Conservation (phyloP, 83 land plant genomes). For the Thuja plicata region DNA sequence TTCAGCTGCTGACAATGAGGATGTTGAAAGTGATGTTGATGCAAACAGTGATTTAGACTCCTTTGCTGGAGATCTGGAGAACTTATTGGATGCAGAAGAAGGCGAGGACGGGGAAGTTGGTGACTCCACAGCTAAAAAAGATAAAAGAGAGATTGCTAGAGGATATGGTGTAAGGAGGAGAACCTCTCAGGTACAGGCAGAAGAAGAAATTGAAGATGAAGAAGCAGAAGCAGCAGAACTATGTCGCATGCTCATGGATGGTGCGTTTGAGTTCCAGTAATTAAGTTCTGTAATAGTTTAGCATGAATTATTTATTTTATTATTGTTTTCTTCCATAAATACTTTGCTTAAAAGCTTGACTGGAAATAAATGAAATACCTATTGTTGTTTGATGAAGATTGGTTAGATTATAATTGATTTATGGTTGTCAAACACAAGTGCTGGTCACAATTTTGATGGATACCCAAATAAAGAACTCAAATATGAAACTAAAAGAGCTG, state of each 20-base stretch:
- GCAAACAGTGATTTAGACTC: constrained; percentile 97
- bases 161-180: constrained; percentile 88
- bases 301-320: not conserved
- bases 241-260: constrained; percentile 91
- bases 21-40: constrained; percentile 86
- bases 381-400: not conserved
- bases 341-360: not conserved
- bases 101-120: constrained; percentile 72
- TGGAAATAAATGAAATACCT: not conserved
- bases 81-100: constrained; percentile 96
- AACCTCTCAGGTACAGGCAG: constrained; percentile 62
- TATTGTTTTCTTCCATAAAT: not conserved
- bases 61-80: constrained; percentile 98
- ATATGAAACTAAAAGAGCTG: not conserved
- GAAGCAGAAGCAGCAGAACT: constrained; percentile 95
- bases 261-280: constrained; percentile 29
- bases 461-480: not conserved
- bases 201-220: constrained; percentile 98
- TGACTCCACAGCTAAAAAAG: constrained; percentile 42
- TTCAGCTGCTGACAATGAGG: constrained; percentile 71
- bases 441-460: not conserved
- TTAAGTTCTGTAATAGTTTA: not conserved
- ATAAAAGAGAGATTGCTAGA: constrained; percentile 62
- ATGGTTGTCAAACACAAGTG: not conserved
- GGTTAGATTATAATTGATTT: not conserved